Conservation (phyloP, 768 basidiomycete genomes). For the Cantharellus cinnabarinus region DNA sequence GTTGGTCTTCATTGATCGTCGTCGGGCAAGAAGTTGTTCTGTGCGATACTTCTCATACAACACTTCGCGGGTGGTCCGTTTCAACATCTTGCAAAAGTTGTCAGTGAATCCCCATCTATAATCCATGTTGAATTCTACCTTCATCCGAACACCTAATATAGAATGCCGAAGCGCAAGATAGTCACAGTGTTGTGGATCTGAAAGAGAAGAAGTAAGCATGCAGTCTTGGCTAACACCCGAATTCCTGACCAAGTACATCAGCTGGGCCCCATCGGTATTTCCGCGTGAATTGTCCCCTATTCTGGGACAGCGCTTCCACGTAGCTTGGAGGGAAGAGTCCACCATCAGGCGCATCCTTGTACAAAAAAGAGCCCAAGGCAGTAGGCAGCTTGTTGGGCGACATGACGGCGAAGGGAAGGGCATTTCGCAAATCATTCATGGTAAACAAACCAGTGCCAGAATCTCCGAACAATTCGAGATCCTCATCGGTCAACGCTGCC, state of each 20-base stretch:
- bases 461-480: slow-evolving; percentile 8
- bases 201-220: not conserved
- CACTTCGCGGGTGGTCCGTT: slow-evolving; percentile 67
- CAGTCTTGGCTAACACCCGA: not conserved
- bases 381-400: slow-evolving; percentile 34
- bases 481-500: slow-evolving; percentile 6
- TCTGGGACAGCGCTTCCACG: slow-evolving; percentile 7
- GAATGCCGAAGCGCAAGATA: slow-evolving; percentile 70
- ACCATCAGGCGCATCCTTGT: not conserved
- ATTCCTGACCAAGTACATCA: slow-evolving; percentile 35
- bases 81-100: slow-evolving; percentile 36
- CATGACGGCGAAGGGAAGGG: slow-evolving; percentile 33
- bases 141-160: slow-evolving; percentile 67
- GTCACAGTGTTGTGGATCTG: slow-evolving; percentile 66
- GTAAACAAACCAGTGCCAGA: slow-evolving; percentile 11
- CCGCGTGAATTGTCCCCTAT: slow-evolving; percentile 56
- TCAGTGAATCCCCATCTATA: not conserved
- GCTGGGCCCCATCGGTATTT: slow-evolving; percentile 78
- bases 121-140: slow-evolving; percentile 27
- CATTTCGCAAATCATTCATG: slow-evolving; percentile 23
- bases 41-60: slow-evolving; percentile 87
- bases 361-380: not conserved
- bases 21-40: slow-evolving; percentile 71
- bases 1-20: slow-evolving; percentile 12
- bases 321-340: not conserved